Base-by-base conservation (phyloP, 1,139 yeast genomes). In the Suhomyces taliae region DNA sequence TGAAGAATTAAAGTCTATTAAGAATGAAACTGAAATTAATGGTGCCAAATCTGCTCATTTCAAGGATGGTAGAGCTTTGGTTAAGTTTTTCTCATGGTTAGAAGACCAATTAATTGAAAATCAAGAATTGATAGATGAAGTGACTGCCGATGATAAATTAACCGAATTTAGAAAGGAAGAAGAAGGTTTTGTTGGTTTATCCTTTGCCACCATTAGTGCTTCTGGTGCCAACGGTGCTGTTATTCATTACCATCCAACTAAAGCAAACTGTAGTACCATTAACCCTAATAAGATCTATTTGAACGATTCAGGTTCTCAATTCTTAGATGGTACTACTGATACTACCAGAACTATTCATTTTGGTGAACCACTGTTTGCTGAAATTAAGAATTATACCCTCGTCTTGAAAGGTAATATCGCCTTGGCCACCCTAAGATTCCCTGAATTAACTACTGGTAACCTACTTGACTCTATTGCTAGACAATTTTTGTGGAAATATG, bases 251-350 rank as follows among this genome's bases (percentile, higher is more conserved):
- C 72, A 87, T 15, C 99, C 96, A n/a, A 56, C 60, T 7, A 62
- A 65, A 45, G 85, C 79, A 32, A 72, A 79, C 32, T 83, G 88
- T 50, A 69, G 87, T 4, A 74, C 82, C 57, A 85, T 95, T 48
- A 84, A 89, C 57, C 90, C 91, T 14, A 70, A 79, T 42, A 86
- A 89, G 60, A 79, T 90, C 27, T 93, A 91, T 63, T 74, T 95
- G 51, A 82, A 90, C 61, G 99, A 95, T 66, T 84, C 97, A 3
- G 99, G 99, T 7, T 86, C 96, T 2, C 99, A 95, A 63, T 95
- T 87, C 62, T 70, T 85, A 43, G 97, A 91, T 53, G 99, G 99
- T 34, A 93, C 99, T 1, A 93, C 99, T 1, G 99, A 93, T 66
- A 88, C 93, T 12, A 93, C 99, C 3, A 83, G 99, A 66, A 93